Evolutionary conservation across 805 yeast species (phyloP).

Genomic region (Pichia pseudocactophila): DNA sequence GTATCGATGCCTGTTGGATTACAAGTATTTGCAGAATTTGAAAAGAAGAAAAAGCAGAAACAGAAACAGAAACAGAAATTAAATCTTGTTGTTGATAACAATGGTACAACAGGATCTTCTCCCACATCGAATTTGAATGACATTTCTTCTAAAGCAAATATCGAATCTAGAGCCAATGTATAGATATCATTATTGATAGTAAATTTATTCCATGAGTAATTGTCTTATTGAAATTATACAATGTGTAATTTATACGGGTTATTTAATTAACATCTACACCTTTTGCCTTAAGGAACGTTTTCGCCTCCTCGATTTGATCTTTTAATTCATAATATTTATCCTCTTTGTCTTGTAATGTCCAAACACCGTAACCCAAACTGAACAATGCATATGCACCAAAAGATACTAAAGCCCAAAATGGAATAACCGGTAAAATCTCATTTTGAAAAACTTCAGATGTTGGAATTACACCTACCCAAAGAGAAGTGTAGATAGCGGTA

Average conservation of each 20-base stretch:
- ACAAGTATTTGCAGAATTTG: conserved; percentile 77
- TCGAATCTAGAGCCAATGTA: too few species aligned
- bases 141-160: neutral
- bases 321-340: conserved; percentile 56
- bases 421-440: conserved; percentile 56
- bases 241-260: neutral
- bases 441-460: conserved; percentile 36
- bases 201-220: too few species aligned
- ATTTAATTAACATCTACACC: conserved; percentile 42
- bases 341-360: conserved; percentile 62
- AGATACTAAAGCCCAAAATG: conserved; percentile 61
- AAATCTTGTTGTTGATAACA: too few species aligned
- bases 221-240: neutral
- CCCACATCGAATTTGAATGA: neutral
- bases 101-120: neutral
- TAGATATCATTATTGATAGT: too few species aligned
- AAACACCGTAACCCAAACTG: conserved; percentile 59
- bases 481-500: conserved; percentile 45
- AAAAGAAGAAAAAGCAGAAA: conserved; percentile 39
- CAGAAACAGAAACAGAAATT: neutral
- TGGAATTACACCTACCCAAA: conserved; percentile 46
- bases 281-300: conserved; percentile 42
- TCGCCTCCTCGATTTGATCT: conserved; percentile 54
- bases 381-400: conserved; percentile 64
- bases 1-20: conserved; percentile 62